Percentiles rank a stretch among this genome's conserved stretches.
These are phyloP conservation scores for Marasmius sp. DNA, from an alignment of 1,284 basidiomycete species.

Conservation along the genomic window DNA sequence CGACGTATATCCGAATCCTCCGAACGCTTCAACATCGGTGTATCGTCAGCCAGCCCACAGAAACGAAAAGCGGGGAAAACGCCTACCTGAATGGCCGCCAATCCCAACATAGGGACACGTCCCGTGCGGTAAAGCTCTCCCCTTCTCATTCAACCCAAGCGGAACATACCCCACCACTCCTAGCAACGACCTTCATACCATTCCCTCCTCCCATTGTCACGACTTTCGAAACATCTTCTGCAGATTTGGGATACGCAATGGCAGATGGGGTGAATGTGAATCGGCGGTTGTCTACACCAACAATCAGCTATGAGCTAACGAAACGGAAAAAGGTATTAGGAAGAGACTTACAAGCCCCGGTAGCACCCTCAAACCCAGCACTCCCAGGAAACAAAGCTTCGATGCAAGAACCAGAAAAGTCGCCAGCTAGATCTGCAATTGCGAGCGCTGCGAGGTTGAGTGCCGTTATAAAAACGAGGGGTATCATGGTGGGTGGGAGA, in stretches of 20 bases:
- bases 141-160: constrained; percentile 21
- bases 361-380: neutral
- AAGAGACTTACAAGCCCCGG: neutral
- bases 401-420: neutral
- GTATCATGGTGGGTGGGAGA: no score
- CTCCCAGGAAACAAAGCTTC: neutral
- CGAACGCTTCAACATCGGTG: constrained; percentile 9
- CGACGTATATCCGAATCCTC: constrained; percentile 25
- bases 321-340: neutral
- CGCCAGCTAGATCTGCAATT: neutral
- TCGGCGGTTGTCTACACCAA: constrained; percentile 4
- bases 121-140: constrained; percentile 29
- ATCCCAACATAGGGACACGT: constrained; percentile 27
- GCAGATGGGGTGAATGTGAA: constrained; percentile 6
- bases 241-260: constrained; percentile 14
- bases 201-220: constrained; percentile 15
- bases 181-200: neutral
- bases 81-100: neutral
- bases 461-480: no score
- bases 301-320: no score
- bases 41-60: neutral
- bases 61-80: neutral
- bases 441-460: no score
- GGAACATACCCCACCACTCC: constrained; percentile 5
- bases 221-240: constrained; percentile 32